These are phyloP conservation scores for Penstemon eatonii DNA, from an alignment of 257 asterid species.

Conservation along the genomic window DNA sequence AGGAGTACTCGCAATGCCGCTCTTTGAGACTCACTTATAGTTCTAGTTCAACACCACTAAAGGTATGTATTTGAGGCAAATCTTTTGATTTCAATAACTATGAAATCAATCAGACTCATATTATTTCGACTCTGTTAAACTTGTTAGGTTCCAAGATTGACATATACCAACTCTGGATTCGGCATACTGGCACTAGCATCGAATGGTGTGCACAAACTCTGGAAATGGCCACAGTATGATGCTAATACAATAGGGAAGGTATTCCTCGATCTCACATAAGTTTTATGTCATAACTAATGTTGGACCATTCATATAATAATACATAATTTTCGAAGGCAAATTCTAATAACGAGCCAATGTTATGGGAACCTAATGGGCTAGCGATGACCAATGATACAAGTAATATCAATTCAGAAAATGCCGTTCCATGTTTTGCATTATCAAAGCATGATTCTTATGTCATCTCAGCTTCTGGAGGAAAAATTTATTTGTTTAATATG, in stretches of 20 bases:
- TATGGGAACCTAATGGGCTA: constrained; percentile 61
- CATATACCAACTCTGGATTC: constrained; percentile 56
- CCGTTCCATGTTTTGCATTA: constrained; percentile 63
- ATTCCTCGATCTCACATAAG: constrained; percentile 1
- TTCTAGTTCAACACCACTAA: constrained; percentile 29
- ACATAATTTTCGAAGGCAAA: constrained; percentile 41
- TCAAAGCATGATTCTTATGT: constrained; percentile 72
- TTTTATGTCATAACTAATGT: not conserved
- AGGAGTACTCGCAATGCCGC: constrained; percentile 60
- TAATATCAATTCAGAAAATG: constrained; percentile 54
- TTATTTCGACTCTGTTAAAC: not conserved
- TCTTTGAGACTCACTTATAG: constrained; percentile 54
- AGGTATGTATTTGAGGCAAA: constrained; percentile 34
- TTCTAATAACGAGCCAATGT: constrained; percentile 48
- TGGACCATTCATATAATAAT: constrained; percentile 4
- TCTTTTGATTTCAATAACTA: constrained; percentile 4
- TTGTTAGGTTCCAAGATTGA: constrained; percentile 51
- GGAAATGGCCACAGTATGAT: constrained; percentile 64
- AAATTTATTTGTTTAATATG: constrained; percentile 62
- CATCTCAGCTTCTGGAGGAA: constrained; percentile 74
- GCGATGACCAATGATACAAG: constrained; percentile 60
- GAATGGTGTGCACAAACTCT: constrained; percentile 65
- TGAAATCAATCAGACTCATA: no score
- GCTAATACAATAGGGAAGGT: constrained; percentile 52
- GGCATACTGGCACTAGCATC: constrained; percentile 58